Evolutionary conservation across 1,139 yeast genomes (phyloP), one percentile per base, ranked within the genome.

Genomic region (Hyphopichia fennica): DNA sequence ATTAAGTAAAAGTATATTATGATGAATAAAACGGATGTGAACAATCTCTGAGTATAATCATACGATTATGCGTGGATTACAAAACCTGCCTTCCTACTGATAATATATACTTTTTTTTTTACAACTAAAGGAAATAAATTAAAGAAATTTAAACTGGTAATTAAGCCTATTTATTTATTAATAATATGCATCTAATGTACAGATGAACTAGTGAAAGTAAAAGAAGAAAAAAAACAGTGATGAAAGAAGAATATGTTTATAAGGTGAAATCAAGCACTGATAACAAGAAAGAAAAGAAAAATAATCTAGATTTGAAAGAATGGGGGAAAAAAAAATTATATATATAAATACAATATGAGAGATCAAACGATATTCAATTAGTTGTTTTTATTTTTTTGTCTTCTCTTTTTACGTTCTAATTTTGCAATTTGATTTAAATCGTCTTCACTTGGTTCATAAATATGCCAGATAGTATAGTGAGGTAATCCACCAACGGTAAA

Each of bases 381-480:
- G 6, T 27, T 31, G 8, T 33, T 14, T 15, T 34, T 44, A 46
- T 57, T 59, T 50, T 49, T 52, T 41, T 58, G 54, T 56, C 80
- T 70, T 65, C 87, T 77, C 67, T 77, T 83, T 59, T 75, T 81
- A 65, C 91, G 76, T 64, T 81, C 95, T 69, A 78, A 75, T 59
- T 77, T 74, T 2, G 88, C 85, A 41, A 88, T 87, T 55, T 83
- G 81, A 57, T 77, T 75, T 48, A 89, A 70, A 63, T 91, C 97
- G 57, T 91, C 97, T 60, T 87, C 96, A 66, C 96, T 87, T 33
- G 95, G 91, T 57, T 87, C 96, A 63, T 84, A 84, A 43, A 84
- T 84, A 62, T 84, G 91, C 96, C 96, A 88, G 35, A 89, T 76
- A 1, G 91, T 87, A 60, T 89, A 89, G 65, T 89, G 95, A 29